phyloP scores from a whole-genome alignment of 2,329 filamentous ascomycete genomes.

The Scedosporium aurantiacum region DNA sequence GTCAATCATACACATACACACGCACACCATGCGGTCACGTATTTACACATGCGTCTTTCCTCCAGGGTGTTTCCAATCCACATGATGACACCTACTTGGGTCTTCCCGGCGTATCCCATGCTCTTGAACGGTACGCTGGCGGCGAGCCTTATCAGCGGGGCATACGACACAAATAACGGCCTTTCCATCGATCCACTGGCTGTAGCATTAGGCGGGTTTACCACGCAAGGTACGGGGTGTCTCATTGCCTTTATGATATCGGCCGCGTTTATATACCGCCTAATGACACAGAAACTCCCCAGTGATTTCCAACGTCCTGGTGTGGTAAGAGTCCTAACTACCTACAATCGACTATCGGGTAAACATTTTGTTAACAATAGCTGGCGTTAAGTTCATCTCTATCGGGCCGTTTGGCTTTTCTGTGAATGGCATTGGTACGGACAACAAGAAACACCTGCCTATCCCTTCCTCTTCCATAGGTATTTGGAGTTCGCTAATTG shows the following conservation, averaged over 20 bases:
- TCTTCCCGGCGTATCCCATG: slow-evolving; percentile 75
- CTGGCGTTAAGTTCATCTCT: slow-evolving; percentile 50
- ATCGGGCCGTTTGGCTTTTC: slow-evolving; percentile 63
- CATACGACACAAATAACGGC: slow-evolving; percentile 16
- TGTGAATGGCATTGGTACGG: slow-evolving; percentile 30
- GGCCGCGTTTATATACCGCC: slow-evolving; percentile 69
- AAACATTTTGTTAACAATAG: slow-evolving; percentile 19
- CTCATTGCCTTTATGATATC: slow-evolving; percentile 66
- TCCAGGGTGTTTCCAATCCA: slow-evolving; percentile 52
- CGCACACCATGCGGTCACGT: neutral
- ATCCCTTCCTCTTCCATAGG: neutral
- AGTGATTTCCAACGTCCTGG: slow-evolving; percentile 64
- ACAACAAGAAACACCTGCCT: neutral
- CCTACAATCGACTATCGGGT: neutral
- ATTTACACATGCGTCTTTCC: neutral
- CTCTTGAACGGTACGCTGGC: slow-evolving; percentile 68
- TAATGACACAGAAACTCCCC: slow-evolving; percentile 82
- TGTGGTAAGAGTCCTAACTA: slow-evolving; percentile 29
- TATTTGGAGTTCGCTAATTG: neutral
- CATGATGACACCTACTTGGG: slow-evolving; percentile 81
- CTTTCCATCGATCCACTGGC: slow-evolving; percentile 28
- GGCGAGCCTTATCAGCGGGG: slow-evolving; percentile 39
- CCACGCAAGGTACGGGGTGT: slow-evolving; percentile 43
- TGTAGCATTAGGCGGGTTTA: slow-evolving; percentile 36
- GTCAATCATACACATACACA: neutral